Base-by-base conservation (phyloP, 2,329 filamentous ascomycete genomes). In the Calonectria hongkongensis region DNA sequence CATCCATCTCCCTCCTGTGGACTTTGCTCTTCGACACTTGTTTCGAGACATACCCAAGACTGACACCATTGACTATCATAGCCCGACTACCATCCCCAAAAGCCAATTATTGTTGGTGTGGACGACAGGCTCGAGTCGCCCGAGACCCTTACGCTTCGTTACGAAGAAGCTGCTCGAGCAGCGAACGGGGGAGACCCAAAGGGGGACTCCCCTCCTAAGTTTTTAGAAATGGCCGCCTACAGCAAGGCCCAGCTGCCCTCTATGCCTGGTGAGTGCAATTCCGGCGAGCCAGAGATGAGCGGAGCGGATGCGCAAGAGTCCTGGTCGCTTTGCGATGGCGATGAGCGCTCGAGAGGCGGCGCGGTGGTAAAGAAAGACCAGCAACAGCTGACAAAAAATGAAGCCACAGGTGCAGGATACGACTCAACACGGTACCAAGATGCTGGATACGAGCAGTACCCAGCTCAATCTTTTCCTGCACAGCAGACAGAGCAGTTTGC, bases 201-300 rank as follows among this genome's bases (percentile, higher is more conserved):
- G 80, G 86, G 87, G 88, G 91, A 88, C 85, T 91, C 87, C 86
- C 88, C 89, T 82, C 87, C 82, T 74, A 79, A 78, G 76, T 74
- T 83, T 60, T 79, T 83, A 30, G 80, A 84, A 18, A 86, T 86
- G 85, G 84, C 84, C 58, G 79, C 85, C 84, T 93, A 93, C 86
- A 96, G 95, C 89, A 98, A 97, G 86, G 86, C 91, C 72, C 92
- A 94, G 84, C 89, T 92, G 85, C 89, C 93, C 84, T 93, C 93
- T 84, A 90, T 96, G 87, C 94, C 96, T 86, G 94, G 95, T 97
- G 88, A 87, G 95, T 92, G 27, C 54, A 16, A 36, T 51, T 27
- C 65, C 12, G 27, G 43, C 16, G 41, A 43, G 36, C 51, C 21
- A 21, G 43, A 27, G 28, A 67, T 27, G 36, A 41, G 54, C 33